Conservation (phyloP, 495 filamentous ascomycete genomes). For the Lasiosphaeria ovina region DNA sequence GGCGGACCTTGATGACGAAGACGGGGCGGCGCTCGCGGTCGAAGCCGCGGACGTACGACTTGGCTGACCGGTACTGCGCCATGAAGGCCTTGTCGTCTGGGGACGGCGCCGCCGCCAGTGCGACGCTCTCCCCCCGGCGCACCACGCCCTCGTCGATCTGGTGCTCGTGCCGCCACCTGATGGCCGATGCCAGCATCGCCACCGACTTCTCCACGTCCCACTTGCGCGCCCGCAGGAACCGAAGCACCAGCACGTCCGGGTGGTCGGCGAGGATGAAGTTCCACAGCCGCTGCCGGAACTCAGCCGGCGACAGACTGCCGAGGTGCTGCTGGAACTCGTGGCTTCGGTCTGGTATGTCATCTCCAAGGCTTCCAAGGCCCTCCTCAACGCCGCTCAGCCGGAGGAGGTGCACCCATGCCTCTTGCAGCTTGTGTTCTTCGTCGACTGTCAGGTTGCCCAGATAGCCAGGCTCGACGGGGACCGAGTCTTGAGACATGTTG, state of each 20-base stretch:
- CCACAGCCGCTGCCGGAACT: slow-evolving; percentile 12
- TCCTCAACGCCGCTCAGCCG: slow-evolving; percentile 16
- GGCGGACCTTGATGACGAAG: slow-evolving; percentile 15
- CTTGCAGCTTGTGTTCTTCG: slow-evolving; percentile 20
- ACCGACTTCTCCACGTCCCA: slow-evolving; percentile 93
- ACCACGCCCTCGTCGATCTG: slow-evolving; percentile 86
- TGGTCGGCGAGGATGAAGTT: slow-evolving; percentile 54
- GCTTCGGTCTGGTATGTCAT: too few relatives aligned
- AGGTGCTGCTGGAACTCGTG: too few relatives aligned
- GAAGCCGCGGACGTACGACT: slow-evolving; percentile 11
- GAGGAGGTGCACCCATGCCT: slow-evolving; percentile 26
- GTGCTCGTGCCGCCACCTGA: slow-evolving; percentile 86
- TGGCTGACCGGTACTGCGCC: slow-evolving; percentile 14
- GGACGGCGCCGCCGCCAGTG: background rate
- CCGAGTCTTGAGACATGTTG: too few relatives aligned
- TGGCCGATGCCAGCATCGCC: slow-evolving; percentile 89
- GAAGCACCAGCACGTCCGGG: slow-evolving; percentile 81
- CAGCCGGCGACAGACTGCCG: background rate
- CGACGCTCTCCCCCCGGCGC: slow-evolving; percentile 60
- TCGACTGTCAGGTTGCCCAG: slow-evolving; percentile 16
- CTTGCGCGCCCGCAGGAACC: slow-evolving; percentile 90
- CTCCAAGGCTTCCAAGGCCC: too few relatives aligned
- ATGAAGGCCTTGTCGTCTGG: slow-evolving; percentile 11
- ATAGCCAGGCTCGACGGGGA: slow-evolving; percentile 5
- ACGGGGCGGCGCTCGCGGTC: slow-evolving; percentile 11